Base-by-base conservation (phyloP, 2,329 filamentous ascomycete species). In the Xylaria sp. region DNA sequence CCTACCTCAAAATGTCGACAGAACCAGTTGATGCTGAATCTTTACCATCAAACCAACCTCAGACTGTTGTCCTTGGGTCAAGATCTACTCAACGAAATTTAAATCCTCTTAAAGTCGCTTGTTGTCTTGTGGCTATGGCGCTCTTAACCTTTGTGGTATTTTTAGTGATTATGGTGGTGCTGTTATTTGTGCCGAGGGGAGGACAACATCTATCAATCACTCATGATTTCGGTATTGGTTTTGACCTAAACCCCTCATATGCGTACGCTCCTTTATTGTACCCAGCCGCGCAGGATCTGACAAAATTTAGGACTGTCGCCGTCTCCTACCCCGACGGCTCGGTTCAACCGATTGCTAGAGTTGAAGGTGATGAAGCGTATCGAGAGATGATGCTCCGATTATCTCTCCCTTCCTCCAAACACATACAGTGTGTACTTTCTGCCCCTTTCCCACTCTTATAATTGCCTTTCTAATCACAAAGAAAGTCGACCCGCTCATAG, bases 241-340 rank as follows among this genome's bases (percentile, higher is more conserved):
- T 71, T 58, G 64, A 70, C 63, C 26, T 70, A 17, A 67, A 57
- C 63, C 67, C 69, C 28, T 71, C 67, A 28, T 71, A 71, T 64
- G 69, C 56, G 63, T 70, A 67, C 17, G 67, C 62, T 23, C 9
- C 17, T 23, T 17, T 10, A 53, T 66, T 51, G 36, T 31, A 33
- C 57, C n/a, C 3, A 42, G 56, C 56, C 42, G 17, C 28, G 23
- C 36, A 59, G 31, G 6, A 68, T 40, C 67, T 71, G 31, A 67
- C 53, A 62, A 49, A 71, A 13, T 23, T 53, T 40, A 71, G 67
- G 17, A 71, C 69, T 46, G 67, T 63, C 11, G 69, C 69, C 44
- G 63, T 71, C 44, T 69, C 69, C 15, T 69, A 71, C 48, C 63
- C 69, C 10, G 67, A 71, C 36, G 67, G 69, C n/a, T 69, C 67